Evolutionary conservation across 2,329 filamentous ascomycete species (phyloP), one percentile per base, ranked within the genome.

Genomic region (Torrubiella hemipterigena): DNA sequence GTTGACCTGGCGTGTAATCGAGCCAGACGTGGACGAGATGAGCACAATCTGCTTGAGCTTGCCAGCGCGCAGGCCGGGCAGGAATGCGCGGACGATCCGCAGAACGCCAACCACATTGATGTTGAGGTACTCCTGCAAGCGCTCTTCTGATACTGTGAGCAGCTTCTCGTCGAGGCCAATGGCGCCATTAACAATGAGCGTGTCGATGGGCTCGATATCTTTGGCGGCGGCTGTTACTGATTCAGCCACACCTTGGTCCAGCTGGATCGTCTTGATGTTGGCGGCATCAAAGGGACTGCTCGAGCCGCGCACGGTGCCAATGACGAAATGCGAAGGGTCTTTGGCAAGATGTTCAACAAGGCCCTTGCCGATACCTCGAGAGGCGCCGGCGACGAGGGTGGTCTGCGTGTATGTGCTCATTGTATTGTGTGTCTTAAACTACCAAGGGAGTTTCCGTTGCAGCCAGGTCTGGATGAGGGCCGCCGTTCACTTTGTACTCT

Each of bases 131-230:
- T 26, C 7, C 7, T 21, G 27, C 34, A 29, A 25, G 26, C 34
- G 30, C 26, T 32, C 34, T 11, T 36, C 34, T 3, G 34, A 29
- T 11, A 30, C 29, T 5, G 14, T 26, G 17, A 32, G 22, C 17
- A 32, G 26, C 11, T 4, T 18, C 20, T 29, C 34, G 14, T 32
- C 30, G 14, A 32, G 17, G 12, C 30, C 34, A 8, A 32, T 21
- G 16, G 34, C 30, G 17, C 30, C 34, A 18, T 36, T 32, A 22
- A 36, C 17, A 18, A 36, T 32, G 30, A 36, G 34, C 13, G 34
- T 36, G 34, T 36, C 34, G 14, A 36, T 29, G 13, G 30, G 26
- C 11, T n/a, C 13, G 14, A 36, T 27, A 17, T n/a, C 11, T 12
- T 14, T 4, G 7, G 34, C 33, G 2, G 34, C 34, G 12, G 31